Base-by-base conservation (phyloP, 192 early-diverging fungal genomes). In the Entomortierella parvispora region DNA sequence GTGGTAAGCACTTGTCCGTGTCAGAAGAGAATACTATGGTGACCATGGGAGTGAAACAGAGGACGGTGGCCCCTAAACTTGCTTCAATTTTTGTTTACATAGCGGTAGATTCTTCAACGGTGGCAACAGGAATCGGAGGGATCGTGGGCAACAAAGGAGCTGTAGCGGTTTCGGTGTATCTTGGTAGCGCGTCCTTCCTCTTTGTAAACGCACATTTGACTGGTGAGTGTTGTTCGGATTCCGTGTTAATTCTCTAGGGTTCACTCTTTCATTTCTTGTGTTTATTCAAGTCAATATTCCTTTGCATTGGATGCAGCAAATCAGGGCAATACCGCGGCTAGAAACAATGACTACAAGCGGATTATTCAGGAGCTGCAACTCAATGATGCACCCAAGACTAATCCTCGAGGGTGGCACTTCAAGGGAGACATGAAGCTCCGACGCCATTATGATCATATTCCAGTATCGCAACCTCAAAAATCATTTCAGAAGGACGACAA, bases 171-270 rank as follows among this genome's bases (percentile, higher is more conserved):
- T 86, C 85, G 11, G 43, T 86, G 22, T 65, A 82, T 40, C 81
- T 86, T 48, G 85, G 85, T 8, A 77, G 71, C 37, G 72, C 60
- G 14, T 83, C 82, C 0, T 54, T 86, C 3, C 46, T 84, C 17
- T 86, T 86, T 64, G 83, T 86, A 7, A 86, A 84, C 40, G 75
- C 81, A 28, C 85, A 86, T 53, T 70, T 86, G 28, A 79, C 77
- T 68, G 84, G 81, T 85, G 70, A 31, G 43, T 58, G 25, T 29
- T 7, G 2, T 0, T 17, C n/a, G 29, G 54, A 26, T 56, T 25
- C 2, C 33, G 12, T 5, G 20, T 4, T 49, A 12, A 26, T 60
- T 26, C 4, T 14, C 5, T 6, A 17, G 7, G 45, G 2, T 31
- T 2, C 6, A 25, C 51, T 25, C 29, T 53, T 53, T 23, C 28